phyloP scores from a whole-genome alignment of 2,329 filamentous ascomycete species.

The Alternaria atra region DNA sequence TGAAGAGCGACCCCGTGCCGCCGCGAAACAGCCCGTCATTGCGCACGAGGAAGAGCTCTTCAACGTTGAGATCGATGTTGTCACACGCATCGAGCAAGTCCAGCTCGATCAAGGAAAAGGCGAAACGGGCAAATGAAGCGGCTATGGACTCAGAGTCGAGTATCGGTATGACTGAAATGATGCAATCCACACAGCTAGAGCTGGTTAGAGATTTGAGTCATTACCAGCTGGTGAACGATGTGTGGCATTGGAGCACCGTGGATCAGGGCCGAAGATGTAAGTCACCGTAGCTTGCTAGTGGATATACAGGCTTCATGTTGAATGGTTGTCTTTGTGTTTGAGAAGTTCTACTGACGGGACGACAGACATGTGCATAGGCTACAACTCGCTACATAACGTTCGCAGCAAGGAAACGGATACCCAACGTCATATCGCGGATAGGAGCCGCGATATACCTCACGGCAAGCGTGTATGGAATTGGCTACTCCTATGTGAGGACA shows the following conservation, averaged over 20 bases:
- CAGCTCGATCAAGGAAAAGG: constrained; percentile 22
- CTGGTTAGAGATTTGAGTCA: constrained; percentile 57
- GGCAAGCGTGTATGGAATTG: constrained; percentile 73
- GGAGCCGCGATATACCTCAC: constrained; percentile 53
- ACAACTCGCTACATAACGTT: constrained; percentile 68
- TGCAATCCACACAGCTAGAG: constrained; percentile 48
- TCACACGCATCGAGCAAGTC: constrained; percentile 37
- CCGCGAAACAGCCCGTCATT: constrained; percentile 27
- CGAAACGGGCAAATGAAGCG: constrained; percentile 21
- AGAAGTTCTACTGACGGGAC: constrained; percentile 10
- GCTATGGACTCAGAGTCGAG: constrained; percentile 45
- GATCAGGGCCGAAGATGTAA: constrained; percentile 73
- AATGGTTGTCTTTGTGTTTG: background rate
- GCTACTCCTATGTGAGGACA: constrained; percentile 75
- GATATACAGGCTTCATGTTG: background rate
- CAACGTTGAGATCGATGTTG: constrained; percentile 41
- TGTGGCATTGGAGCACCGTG: constrained; percentile 79
- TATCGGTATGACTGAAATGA: constrained; percentile 47
- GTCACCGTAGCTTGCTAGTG: constrained; percentile 19
- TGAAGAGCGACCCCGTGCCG: constrained; percentile 64
- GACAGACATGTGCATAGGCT: constrained; percentile 73
- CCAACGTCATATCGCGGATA: constrained; percentile 44
- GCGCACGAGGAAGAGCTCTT: constrained; percentile 40
- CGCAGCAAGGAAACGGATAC: constrained; percentile 34
- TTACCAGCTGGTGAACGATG: constrained; percentile 70